Percentiles rank a stretch among this genome's conserved stretches.
These are phyloP conservation scores for Malus fusca DNA, from an alignment of 306 rosid genomes.

Conservation along the genomic window DNA sequence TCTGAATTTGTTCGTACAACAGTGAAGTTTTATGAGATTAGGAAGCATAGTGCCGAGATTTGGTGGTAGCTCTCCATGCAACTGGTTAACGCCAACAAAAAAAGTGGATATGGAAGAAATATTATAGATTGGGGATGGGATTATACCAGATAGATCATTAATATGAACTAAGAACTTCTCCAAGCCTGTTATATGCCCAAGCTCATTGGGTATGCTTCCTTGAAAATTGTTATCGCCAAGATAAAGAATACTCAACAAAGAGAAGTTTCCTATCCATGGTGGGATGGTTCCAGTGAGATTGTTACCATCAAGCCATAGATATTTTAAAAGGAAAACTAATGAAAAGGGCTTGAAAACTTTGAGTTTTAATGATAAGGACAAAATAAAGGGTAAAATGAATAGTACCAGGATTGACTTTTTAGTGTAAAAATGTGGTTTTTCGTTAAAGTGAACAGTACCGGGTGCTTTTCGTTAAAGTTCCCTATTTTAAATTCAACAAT, in stretches of 20 bases:
- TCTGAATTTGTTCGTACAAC: too few relatives aligned
- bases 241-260: not conserved
- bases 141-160: not conserved
- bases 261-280: not conserved
- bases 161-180: accelerated
- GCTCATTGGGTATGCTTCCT: not conserved
- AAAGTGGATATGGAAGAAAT: not conserved
- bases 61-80: not conserved
- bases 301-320: accelerated
- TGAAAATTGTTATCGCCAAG: too few relatives aligned
- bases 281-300: not conserved
- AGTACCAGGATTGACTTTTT: too few relatives aligned
- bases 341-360: too few relatives aligned
- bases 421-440: too few relatives aligned
- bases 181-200: not conserved
- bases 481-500: not conserved
- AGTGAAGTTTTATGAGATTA: not conserved
- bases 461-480: too few relatives aligned
- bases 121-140: not conserved
- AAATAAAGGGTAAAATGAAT: too few relatives aligned
- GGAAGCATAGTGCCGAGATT: not conserved
- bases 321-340: too few relatives aligned
- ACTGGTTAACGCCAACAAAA: not conserved
- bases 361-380: too few relatives aligned
- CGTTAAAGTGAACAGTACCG: too few relatives aligned